These are phyloP conservation scores for Sporothrix protearum DNA, from an alignment of 2,329 filamentous ascomycete genomes.

Conservation along the genomic window DNA sequence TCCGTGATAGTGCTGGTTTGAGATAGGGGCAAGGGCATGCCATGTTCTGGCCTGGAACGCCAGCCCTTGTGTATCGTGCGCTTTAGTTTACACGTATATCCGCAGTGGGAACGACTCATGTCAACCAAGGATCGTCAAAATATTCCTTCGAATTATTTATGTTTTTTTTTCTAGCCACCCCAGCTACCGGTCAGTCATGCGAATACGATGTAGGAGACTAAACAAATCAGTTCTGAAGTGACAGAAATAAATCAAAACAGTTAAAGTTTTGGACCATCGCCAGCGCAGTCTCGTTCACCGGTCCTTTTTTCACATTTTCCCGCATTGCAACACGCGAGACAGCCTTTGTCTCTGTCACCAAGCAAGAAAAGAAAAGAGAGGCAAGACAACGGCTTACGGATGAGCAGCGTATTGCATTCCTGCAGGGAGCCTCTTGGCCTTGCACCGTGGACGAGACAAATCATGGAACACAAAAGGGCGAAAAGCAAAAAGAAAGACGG, in stretches of 20 bases:
- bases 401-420: not conserved
- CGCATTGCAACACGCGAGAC: not conserved
- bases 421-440: not conserved
- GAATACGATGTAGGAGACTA: not conserved
- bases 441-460: slow-evolving; percentile 7
- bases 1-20: not conserved
- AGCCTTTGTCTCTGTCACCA: not conserved
- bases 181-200: not conserved
- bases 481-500: not conserved
- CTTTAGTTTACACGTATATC: not conserved
- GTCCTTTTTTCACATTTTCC: not conserved
- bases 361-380: slow-evolving; percentile 1
- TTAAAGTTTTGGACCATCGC: not conserved
- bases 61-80: not conserved
- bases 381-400: not conserved
- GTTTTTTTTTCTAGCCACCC: too few species aligned
- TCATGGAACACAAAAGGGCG: not conserved
- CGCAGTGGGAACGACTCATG: slow-evolving; percentile 8
- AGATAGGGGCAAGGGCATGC: not conserved
- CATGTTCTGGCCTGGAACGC: not conserved
- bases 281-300: not conserved
- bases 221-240: not conserved
- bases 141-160: not conserved
- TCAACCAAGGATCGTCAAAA: slow-evolving; percentile 1
- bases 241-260: not conserved